Percentiles rank a stretch among this genome's conserved stretches.
Evolutionary conservation across 2,329 filamentous ascomycete genomes (phyloP).

Genomic region (Botryotinia narcissicola): DNA sequence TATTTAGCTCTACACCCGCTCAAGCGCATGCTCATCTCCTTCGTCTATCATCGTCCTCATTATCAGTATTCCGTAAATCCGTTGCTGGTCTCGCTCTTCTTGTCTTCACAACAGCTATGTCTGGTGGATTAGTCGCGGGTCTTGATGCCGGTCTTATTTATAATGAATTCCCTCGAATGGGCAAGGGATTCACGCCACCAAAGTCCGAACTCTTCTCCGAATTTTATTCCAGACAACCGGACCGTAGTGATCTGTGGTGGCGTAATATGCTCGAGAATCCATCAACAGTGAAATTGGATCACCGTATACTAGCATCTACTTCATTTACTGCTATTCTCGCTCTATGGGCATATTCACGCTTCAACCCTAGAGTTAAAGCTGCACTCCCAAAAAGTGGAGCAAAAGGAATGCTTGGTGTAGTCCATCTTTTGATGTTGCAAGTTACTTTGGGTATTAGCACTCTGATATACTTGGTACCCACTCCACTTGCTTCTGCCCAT

Average conservation of each 20-base stretch:
- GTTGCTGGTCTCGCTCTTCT: constrained; percentile 69
- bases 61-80: constrained; percentile 70
- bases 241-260: constrained; percentile 87
- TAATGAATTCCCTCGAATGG: constrained; percentile 98
- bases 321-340: constrained; percentile 80
- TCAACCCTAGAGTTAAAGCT: constrained; percentile 53
- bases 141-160: constrained; percentile 97
- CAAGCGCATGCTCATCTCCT: constrained; percentile 56
- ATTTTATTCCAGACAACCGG: constrained; percentile 78
- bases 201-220: constrained; percentile 77
- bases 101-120: constrained; percentile 88
- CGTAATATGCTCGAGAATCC: constrained; percentile 98
- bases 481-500: constrained; percentile 82
- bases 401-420: constrained; percentile 72
- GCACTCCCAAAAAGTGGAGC: constrained; percentile 61
- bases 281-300: constrained; percentile 90
- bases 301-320: constrained; percentile 85
- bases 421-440: constrained; percentile 80
- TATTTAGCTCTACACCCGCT: constrained; percentile 65
- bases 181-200: constrained; percentile 76
- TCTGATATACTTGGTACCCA: constrained; percentile 89
- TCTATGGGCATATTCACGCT: constrained; percentile 77
- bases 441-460: constrained; percentile 86
- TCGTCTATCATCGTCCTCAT: constrained; percentile 62
- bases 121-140: constrained; percentile 88